Conservation (phyloP, 148 eudicot species). For the Rhododendron simsii region DNA sequence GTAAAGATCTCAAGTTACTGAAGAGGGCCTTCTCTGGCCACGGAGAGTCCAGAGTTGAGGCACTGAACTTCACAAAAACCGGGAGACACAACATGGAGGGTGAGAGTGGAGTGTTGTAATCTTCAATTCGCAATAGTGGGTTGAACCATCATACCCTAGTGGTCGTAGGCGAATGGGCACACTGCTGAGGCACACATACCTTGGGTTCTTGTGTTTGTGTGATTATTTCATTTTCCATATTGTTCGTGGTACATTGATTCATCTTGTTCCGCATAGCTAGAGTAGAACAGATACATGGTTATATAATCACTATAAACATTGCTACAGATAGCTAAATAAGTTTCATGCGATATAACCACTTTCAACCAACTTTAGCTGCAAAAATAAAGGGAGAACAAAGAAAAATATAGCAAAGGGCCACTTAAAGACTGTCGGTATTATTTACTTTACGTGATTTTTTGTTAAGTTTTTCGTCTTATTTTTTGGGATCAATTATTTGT, state of each 20-base stretch:
- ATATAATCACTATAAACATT: no score
- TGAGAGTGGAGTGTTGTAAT: background rate
- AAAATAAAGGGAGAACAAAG: background rate
- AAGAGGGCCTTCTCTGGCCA: background rate
- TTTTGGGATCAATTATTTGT: background rate
- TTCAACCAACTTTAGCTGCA: no score
- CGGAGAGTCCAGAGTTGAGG: background rate
- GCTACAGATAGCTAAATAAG: no score
- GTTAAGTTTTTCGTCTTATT: background rate
- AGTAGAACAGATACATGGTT: background rate
- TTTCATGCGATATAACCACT: background rate
- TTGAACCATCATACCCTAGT: background rate
- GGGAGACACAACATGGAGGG: background rate
- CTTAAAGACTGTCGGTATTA: background rate
- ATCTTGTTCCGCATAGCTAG: background rate
- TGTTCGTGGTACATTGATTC: background rate
- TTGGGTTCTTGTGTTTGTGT: background rate
- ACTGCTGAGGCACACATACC: background rate
- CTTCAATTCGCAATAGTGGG: background rate
- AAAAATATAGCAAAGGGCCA: no score
- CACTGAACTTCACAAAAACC: background rate
- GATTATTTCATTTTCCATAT: background rate
- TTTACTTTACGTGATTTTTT: no score
- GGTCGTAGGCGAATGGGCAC: background rate
- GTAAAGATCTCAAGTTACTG: background rate